Evolutionary conservation across 1,284 basidiomycete species (phyloP), one percentile per base, ranked within the genome.

Genomic region (Ustilago nuda): DNA sequence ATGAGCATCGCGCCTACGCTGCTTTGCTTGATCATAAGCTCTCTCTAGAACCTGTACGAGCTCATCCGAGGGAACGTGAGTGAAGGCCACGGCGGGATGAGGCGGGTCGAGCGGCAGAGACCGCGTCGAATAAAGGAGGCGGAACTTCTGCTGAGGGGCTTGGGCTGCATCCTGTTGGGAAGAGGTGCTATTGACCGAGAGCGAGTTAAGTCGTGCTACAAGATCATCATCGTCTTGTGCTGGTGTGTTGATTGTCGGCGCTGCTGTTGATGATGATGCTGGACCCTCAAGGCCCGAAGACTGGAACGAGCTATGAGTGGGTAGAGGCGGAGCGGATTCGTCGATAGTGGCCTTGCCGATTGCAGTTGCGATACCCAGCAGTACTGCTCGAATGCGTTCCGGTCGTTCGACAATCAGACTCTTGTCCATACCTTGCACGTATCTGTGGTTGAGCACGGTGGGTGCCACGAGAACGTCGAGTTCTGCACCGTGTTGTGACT

Each of bases 321-420:
- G 59, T 39, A 65, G 32, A 37, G 66, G 51, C 15, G 70, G 70
- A 23, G 30, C 30, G 13, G 48, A 9, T 27, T 53, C n/a, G 8
- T 65, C 57, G 8, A 60, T 8, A 4, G 53, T 17, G 33, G 62
- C 30, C 53, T 72, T 66, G 8, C 78, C 82, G 37, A 76, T 72
- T 2, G 77, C 72, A 0, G 71, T 75, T 0, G 83, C 66, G 15
- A 84, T 61, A 8, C 83, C 84, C 33, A 85, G 76, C 12, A 82
- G 61, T 11, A 80, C 79, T 3, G 83, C 84, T 17, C 82, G 78
- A 19, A 85, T 77, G 19, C 84, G 70, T 52, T 85, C 83, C 13
- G 84, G 84, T 17, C 84, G 71, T 61, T 85, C 84, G 13, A 85
- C 84, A 52, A 85, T 82, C 43, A 74, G 71, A 32, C 77, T 78